Percentiles rank a stretch among this genome's conserved stretches.
Evolutionary conservation across 2,329 filamentous ascomycete species (phyloP).

Genomic region (Dactylella cylindrospora): DNA sequence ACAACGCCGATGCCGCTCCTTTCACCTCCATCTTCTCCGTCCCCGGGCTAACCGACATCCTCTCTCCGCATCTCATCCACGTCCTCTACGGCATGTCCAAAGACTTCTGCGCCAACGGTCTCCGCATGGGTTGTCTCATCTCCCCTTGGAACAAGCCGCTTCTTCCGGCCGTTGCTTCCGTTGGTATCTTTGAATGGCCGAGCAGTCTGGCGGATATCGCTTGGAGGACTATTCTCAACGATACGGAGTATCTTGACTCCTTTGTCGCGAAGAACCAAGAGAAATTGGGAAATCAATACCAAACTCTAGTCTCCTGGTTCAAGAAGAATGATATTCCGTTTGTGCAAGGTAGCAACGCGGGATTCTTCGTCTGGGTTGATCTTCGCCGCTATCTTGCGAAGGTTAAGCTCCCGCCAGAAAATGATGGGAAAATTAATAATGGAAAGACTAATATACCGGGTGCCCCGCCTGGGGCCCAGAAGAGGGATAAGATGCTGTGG

Average conservation of each 20-base stretch:
- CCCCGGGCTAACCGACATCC: slow-evolving; percentile 54
- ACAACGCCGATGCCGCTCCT: slow-evolving; percentile 47
- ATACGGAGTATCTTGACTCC: slow-evolving; percentile 54
- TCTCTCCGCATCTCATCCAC: slow-evolving; percentile 55
- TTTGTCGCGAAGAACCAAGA: slow-evolving; percentile 56
- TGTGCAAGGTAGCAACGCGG: slow-evolving; percentile 58
- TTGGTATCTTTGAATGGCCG: slow-evolving; percentile 56
- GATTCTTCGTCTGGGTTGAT: slow-evolving; percentile 62
- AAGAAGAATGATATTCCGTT: slow-evolving; percentile 55
- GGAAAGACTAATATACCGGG: slow-evolving; percentile 35
- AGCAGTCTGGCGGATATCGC: slow-evolving; percentile 55
- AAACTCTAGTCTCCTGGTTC: slow-evolving; percentile 53
- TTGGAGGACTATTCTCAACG: slow-evolving; percentile 54
- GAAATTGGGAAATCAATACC: slow-evolving; percentile 54
- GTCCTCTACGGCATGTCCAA: slow-evolving; percentile 57
- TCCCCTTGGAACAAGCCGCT: slow-evolving; percentile 56
- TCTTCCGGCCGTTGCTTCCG: slow-evolving; percentile 52
- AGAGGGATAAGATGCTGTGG: slow-evolving; percentile 50
- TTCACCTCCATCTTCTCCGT: slow-evolving; percentile 57
- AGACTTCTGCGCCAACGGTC: slow-evolving; percentile 62
- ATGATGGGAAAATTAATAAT: slow-evolving; percentile 28
- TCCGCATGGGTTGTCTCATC: slow-evolving; percentile 59
- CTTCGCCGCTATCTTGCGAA: slow-evolving; percentile 50
- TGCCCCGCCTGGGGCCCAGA: slow-evolving; percentile 20
- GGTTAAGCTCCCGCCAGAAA: slow-evolving; percentile 24